Conservation (phyloP, 129 eudicot species). For the Smallanthus sonchifolius region DNA sequence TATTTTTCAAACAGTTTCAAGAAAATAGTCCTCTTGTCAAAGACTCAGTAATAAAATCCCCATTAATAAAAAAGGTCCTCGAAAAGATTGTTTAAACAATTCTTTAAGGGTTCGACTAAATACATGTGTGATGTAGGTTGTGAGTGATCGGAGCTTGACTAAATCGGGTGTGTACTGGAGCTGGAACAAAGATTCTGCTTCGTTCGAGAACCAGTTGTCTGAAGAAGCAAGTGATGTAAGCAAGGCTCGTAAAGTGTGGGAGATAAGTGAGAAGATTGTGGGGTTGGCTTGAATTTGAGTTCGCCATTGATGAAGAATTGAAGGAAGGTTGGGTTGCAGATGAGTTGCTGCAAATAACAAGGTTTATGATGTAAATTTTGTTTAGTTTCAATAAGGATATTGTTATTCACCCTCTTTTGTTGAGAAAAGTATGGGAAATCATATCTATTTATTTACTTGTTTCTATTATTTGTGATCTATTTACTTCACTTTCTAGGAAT, state of each 20-base stretch:
- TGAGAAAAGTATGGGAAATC: background rate
- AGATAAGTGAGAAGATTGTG: constrained; percentile 81
- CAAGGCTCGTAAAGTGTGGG: constrained; percentile 88
- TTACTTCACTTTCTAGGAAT: too few relatives aligned
- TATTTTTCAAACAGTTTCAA: too few relatives aligned
- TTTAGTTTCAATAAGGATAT: constrained; percentile 23
- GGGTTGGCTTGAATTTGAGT: constrained; percentile 53
- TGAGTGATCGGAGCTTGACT: constrained; percentile 85
- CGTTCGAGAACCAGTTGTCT: constrained; percentile 86
- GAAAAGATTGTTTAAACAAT: too few relatives aligned
- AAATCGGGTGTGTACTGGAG: constrained; percentile 97
- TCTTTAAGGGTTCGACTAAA: too few relatives aligned
- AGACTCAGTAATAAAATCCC: too few relatives aligned
- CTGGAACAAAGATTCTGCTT: constrained; percentile 89
- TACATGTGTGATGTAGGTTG: constrained; percentile 44
- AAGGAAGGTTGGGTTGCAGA: constrained; percentile 5
- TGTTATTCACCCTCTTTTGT: background rate
- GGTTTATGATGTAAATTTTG: constrained; percentile 28
- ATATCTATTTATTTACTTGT: too few relatives aligned
- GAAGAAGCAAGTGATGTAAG: constrained; percentile 78
- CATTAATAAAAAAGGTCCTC: too few relatives aligned
- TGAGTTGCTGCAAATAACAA: constrained; percentile 29
- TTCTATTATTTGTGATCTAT: too few relatives aligned
- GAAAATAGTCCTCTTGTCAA: too few relatives aligned
- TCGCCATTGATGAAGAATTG: background rate